A percentile compares a stretch with the other conserved stretches of the same genome.
Evolutionary conservation across 1,284 basidiomycete genomes (phyloP).

Genomic region (Gymnopus androsaceus): DNA sequence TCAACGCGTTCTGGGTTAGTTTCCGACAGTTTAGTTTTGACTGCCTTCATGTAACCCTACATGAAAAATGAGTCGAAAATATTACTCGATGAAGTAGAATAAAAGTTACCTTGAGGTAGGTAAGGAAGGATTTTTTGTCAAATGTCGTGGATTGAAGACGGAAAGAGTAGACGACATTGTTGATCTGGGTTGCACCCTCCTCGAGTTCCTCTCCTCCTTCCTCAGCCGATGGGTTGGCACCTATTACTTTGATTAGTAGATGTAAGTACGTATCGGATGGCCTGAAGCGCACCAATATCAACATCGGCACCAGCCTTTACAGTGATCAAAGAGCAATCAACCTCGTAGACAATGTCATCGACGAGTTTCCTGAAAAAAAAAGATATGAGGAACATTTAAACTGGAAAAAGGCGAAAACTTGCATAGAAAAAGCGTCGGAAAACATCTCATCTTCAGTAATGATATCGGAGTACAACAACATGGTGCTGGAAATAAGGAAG

Average conservation of each 20-base stretch:
- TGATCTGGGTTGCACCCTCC: constrained; percentile 76
- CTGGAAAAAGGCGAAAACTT: constrained; percentile 25
- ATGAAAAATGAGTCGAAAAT: constrained; percentile 2
- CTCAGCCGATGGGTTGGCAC: constrained; percentile 91
- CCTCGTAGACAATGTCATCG: constrained; percentile 89
- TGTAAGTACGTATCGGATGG: background rate
- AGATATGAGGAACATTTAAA: constrained; percentile 1
- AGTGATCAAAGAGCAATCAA: constrained; percentile 78
- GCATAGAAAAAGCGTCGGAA: constrained; percentile 92
- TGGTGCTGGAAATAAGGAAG: constrained; percentile 31
- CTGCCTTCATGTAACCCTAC: constrained; percentile 51
- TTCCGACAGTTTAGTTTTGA: constrained; percentile 53
- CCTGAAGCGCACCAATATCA: constrained; percentile 76
- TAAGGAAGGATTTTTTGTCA: constrained; percentile 90
- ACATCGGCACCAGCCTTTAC: constrained; percentile 82
- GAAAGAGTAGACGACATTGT: constrained; percentile 94
- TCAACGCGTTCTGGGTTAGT: constrained; percentile 70
- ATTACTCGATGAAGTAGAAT: background rate
- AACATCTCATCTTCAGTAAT: constrained; percentile 90
- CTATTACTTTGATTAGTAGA: constrained; percentile 38
- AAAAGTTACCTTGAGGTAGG: constrained; percentile 78
- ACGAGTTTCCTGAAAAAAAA: constrained; percentile 65
- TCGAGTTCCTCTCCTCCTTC: constrained; percentile 85
- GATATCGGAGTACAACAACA: constrained; percentile 81
- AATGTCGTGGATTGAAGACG: constrained; percentile 83